Percentiles rank a stretch among this genome's conserved stretches.
phyloP scores from a whole-genome alignment of 805 yeast genomes.

The Kazachstania kunashirensis region DNA sequence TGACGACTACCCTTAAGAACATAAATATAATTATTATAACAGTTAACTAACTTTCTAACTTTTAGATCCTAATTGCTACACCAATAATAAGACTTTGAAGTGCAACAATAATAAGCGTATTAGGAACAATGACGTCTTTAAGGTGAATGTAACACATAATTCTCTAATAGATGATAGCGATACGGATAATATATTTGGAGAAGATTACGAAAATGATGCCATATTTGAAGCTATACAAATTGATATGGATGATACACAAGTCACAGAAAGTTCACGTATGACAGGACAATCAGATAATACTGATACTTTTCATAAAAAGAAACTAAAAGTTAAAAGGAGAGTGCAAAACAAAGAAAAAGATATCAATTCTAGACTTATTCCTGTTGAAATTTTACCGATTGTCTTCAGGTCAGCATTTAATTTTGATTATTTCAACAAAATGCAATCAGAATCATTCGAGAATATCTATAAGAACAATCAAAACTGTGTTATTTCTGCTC shows the following conservation, averaged over 20 bases:
- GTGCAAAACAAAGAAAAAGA: neutral
- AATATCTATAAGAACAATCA: slow-evolving; percentile 28
- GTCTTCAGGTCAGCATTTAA: slow-evolving; percentile 22
- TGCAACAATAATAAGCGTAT: neutral
- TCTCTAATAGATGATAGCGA: slow-evolving; percentile 18
- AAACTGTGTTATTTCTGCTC: slow-evolving; percentile 43
- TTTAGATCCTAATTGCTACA: neutral
- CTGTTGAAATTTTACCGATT: slow-evolving; percentile 29
- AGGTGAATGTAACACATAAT: slow-evolving; percentile 15
- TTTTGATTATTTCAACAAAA: slow-evolving; percentile 32
- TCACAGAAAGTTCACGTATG: neutral
- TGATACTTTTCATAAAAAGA: neutral
- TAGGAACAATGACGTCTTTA: slow-evolving; percentile 7
- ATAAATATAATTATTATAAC: too few relatives aligned
- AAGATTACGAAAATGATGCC: slow-evolving; percentile 4
- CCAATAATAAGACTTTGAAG: neutral
- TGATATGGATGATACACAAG: slow-evolving; percentile 11
- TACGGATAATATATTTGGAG: neutral
- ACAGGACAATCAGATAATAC: neutral
- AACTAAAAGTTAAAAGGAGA: neutral
- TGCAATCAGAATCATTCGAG: slow-evolving; percentile 41
- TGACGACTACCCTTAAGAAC: too few relatives aligned
- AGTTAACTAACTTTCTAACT: neutral
- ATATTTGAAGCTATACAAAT: slow-evolving; percentile 4
- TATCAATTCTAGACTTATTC: neutral